A percentile compares a stretch with the other conserved stretches of the same genome.
Conservation (phyloP, 495 filamentous ascomycete species). For the Xylona heveae region DNA sequence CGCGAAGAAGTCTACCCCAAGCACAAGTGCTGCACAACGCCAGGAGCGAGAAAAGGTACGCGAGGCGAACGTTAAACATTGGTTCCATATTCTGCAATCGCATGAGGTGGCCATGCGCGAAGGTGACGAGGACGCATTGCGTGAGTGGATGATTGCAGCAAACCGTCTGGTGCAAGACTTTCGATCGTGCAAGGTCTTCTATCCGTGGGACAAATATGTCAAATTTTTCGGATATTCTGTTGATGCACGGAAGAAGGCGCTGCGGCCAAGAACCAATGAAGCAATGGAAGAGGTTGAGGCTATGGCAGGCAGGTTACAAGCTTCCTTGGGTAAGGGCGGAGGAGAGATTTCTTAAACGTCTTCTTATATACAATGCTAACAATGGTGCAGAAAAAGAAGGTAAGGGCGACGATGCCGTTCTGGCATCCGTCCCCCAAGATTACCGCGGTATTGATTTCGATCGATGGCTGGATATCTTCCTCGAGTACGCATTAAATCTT, state of each 20-base stretch:
- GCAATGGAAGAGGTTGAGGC: conserved; percentile 38
- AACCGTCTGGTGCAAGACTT: conserved; percentile 63
- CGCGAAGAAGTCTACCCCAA: no score
- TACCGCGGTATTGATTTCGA: conserved; percentile 65
- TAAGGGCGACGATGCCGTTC: conserved; percentile 11
- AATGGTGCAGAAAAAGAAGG: conserved; percentile 10
- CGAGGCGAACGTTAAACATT: conserved; percentile 30
- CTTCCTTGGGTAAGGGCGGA: conserved; percentile 29
- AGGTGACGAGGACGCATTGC: conserved; percentile 29
- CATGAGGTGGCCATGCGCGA: conserved; percentile 25
- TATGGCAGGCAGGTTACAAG: conserved; percentile 42
- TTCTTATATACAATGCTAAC: conserved; percentile 7
- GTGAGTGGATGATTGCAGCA: conserved; percentile 55
- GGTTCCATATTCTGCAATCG: conserved; percentile 32
- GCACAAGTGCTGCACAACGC: neutral
- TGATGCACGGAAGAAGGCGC: conserved; percentile 16
- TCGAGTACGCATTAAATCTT: conserved; percentile 58
- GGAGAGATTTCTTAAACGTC: conserved; percentile 3
- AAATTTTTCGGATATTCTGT: conserved; percentile 43
- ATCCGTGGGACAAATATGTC: conserved; percentile 47
- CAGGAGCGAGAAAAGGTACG: conserved; percentile 6
- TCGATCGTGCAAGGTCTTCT: conserved; percentile 52
- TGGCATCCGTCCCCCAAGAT: conserved; percentile 27
- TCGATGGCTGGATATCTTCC: conserved; percentile 78
- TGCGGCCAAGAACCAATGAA: conserved; percentile 5